These are phyloP conservation scores for Allantophomopsis lycopodina DNA, from an alignment of 2,329 filamentous ascomycete species.

Conservation along the genomic window DNA sequence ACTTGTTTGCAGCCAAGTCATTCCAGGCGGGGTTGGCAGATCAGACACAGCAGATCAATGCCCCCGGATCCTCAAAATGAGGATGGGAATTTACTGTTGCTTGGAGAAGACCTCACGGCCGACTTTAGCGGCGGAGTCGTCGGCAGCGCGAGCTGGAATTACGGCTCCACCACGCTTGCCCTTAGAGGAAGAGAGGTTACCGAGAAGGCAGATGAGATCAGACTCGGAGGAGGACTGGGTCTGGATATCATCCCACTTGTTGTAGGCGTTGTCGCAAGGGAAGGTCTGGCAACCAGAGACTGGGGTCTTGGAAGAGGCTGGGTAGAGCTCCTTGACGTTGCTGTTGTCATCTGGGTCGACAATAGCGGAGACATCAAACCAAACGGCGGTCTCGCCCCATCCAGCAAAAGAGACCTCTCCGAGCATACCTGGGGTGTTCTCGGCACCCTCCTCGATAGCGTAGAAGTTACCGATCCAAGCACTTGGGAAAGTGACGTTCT, in stretches of 20 bases:
- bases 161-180: no score
- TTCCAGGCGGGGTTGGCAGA: no score
- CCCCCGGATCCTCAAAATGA: no score
- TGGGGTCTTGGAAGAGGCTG: slow-evolving; percentile 20
- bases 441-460: slow-evolving; percentile 29
- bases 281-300: slow-evolving; percentile 36
- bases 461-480: slow-evolving; percentile 28
- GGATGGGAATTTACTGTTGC: no score
- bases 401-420: slow-evolving; percentile 37
- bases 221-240: slow-evolving; percentile 34
- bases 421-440: slow-evolving; percentile 31
- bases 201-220: slow-evolving; percentile 30
- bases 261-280: slow-evolving; percentile 41
- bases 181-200: slow-evolving; percentile 6
- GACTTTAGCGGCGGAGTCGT: no score
- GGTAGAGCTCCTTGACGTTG: slow-evolving; percentile 41
- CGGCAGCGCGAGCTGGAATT: no score
- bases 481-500: slow-evolving; percentile 20
- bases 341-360: slow-evolving; percentile 33
- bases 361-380: slow-evolving; percentile 46
- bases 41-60: no score
- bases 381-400: slow-evolving; percentile 28
- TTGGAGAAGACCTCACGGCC: no score
- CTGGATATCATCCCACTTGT: slow-evolving; percentile 36
- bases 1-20: no score